Evolutionary conservation across 2,329 filamentous ascomycete genomes (phyloP).

Genomic region (Fusarium sp.): DNA sequence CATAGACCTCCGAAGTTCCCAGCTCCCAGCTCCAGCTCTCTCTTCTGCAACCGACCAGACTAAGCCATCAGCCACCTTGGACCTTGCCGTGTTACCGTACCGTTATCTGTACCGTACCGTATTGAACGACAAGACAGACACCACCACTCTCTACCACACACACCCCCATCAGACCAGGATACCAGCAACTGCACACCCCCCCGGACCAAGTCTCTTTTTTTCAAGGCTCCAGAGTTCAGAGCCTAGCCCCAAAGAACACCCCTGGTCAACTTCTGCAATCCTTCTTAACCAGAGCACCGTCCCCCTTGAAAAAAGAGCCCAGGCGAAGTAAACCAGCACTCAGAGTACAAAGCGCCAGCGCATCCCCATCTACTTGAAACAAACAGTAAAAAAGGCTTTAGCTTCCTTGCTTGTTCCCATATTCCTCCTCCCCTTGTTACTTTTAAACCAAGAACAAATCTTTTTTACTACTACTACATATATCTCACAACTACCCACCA

Average conservation of each 20-base stretch:
- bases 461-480: not conserved
- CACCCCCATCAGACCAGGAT: not conserved
- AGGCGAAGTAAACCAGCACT: conserved; percentile 24
- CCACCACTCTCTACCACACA: not conserved
- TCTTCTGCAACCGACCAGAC: conserved; percentile 35
- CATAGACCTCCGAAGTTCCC: not conserved
- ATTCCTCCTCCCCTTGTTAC: not conserved
- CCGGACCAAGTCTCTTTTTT: conserved; percentile 23
- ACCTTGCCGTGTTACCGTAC: conserved; percentile 29
- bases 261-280: conserved; percentile 26
- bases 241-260: conserved; percentile 9
- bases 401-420: conserved; percentile 14
- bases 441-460: not conserved
- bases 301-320: conserved; percentile 19
- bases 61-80: conserved; percentile 46
- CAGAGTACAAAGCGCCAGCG: conserved; percentile 26
- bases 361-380: conserved; percentile 35
- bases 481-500: conserved; percentile 38
- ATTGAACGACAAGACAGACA: not conserved
- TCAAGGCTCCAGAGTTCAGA: conserved; percentile 38
- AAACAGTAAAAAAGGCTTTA: conserved; percentile 29
- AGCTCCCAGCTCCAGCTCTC: not conserved
- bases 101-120: conserved; percentile 3
- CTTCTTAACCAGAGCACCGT: conserved; percentile 29
- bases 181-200: conserved; percentile 12